These are phyloP conservation scores for Penicillium salamii DNA, from an alignment of 495 filamentous ascomycete genomes.

Conservation along the genomic window DNA sequence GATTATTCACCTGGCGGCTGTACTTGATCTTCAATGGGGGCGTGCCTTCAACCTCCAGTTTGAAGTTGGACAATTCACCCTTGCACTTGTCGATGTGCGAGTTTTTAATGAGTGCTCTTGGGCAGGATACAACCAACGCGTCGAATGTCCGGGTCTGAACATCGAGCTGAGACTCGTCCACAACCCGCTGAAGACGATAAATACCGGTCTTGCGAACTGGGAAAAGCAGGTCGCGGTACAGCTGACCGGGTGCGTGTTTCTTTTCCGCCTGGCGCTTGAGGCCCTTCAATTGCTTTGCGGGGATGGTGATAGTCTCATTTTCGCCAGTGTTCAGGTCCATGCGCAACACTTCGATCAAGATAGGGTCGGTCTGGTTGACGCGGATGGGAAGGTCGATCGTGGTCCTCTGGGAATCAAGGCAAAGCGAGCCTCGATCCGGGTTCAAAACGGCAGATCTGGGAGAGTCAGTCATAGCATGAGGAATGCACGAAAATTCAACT, in stretches of 20 bases:
- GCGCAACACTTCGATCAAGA: conserved; percentile 79
- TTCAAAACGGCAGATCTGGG: conserved; percentile 83
- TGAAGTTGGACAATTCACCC: conserved; percentile 81
- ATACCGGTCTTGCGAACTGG: conserved; percentile 77
- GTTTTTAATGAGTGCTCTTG: conserved; percentile 67
- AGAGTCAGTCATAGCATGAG: conserved; percentile 20
- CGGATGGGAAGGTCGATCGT: conserved; percentile 73
- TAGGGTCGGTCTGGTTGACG: conserved; percentile 88
- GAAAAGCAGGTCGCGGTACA: conserved; percentile 58
- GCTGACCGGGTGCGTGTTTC: conserved; percentile 39
- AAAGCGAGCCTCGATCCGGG: conserved; percentile 71
- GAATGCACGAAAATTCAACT: conserved; percentile 16
- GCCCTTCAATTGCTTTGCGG: conserved; percentile 64
- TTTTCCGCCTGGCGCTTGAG: conserved; percentile 61
- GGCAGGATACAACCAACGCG: conserved; percentile 80
- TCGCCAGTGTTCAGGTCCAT: conserved; percentile 75
- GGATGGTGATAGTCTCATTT: conserved; percentile 75
- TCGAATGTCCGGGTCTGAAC: conserved; percentile 72
- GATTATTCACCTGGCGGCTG: conserved; percentile 73
- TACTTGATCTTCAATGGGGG: conserved; percentile 93
- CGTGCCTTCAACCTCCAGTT: conserved; percentile 79
- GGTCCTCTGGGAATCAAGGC: conserved; percentile 61
- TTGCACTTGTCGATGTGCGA: conserved; percentile 66
- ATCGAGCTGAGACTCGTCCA: conserved; percentile 91
- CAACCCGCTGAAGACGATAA: conserved; percentile 77